These are phyloP conservation scores for Penicillium italicum DNA, from an alignment of 2,329 filamentous ascomycete species.

Conservation along the genomic window DNA sequence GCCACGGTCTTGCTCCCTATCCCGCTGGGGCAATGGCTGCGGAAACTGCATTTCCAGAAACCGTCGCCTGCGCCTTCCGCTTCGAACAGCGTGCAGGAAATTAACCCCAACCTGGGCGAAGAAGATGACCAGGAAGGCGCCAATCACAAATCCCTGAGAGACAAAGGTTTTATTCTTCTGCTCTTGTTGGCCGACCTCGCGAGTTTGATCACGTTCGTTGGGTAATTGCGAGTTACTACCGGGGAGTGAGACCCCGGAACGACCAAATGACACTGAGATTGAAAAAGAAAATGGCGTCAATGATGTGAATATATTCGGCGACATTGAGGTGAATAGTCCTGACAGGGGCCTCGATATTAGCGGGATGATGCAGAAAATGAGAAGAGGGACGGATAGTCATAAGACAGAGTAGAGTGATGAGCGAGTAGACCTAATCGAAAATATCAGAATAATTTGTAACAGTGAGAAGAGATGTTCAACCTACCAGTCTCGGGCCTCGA, in stretches of 20 bases:
- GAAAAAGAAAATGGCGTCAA: slow-evolving; percentile 38
- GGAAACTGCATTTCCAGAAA: slow-evolving; percentile 23
- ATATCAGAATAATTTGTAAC: slow-evolving; percentile 11
- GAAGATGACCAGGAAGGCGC: slow-evolving; percentile 31
- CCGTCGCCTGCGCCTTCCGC: slow-evolving; percentile 21
- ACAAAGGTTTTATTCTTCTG: slow-evolving; percentile 24
- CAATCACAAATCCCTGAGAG: slow-evolving; percentile 33
- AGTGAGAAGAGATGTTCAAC: slow-evolving; percentile 29
- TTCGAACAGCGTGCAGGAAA: slow-evolving; percentile 27
- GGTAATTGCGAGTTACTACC: slow-evolving; percentile 1
- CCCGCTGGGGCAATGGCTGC: slow-evolving; percentile 19
- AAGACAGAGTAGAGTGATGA: slow-evolving; percentile 39
- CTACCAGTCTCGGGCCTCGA: slow-evolving; percentile 69
- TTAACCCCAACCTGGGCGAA: slow-evolving; percentile 31
- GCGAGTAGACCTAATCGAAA: slow-evolving; percentile 27
- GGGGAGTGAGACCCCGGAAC: slow-evolving; percentile 9
- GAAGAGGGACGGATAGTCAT: slow-evolving; percentile 44
- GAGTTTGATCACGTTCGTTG: background rate
- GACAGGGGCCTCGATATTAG: slow-evolving; percentile 26
- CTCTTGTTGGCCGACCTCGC: background rate
- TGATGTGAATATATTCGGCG: slow-evolving; percentile 30
- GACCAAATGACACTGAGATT: slow-evolving; percentile 34
- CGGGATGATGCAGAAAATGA: slow-evolving; percentile 32
- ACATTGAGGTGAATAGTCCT: slow-evolving; percentile 20
- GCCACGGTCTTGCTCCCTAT: background rate